These are phyloP conservation scores for Tetrastigma voinierianum DNA, from an alignment of 164 flowering plant genomes.

Conservation along the genomic window DNA sequence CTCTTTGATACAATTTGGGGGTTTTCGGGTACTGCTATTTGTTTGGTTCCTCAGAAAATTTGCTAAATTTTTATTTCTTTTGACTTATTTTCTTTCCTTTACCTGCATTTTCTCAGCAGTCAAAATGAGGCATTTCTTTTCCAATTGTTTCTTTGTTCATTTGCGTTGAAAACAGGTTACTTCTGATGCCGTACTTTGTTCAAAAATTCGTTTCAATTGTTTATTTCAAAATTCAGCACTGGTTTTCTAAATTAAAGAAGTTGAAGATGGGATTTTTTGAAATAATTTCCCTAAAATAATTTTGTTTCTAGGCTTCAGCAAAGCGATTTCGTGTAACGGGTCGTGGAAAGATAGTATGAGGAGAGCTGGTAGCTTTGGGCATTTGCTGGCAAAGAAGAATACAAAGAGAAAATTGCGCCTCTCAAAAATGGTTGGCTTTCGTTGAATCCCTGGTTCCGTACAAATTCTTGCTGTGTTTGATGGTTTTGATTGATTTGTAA, in stretches of 20 bases:
- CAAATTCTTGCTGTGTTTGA: not conserved
- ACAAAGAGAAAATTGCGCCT: conserved; percentile 75
- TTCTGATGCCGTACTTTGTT: too few species aligned
- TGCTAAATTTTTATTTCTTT: not conserved
- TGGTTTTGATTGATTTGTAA: too few species aligned
- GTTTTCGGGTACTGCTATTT: not conserved
- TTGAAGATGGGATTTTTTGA: too few species aligned
- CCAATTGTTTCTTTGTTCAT: not conserved
- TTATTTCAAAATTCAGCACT: too few species aligned
- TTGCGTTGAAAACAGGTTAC: not conserved
- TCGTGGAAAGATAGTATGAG: conserved; percentile 89
- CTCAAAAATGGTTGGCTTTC: conserved; percentile 67
- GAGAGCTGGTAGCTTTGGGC: conserved; percentile 91
- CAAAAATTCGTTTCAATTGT: too few species aligned
- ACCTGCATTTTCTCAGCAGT: too few species aligned
- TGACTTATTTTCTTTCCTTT: too few species aligned
- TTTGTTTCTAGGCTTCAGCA: conserved; percentile 56
- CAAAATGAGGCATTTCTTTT: not conserved
- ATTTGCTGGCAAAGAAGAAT: conserved; percentile 86
- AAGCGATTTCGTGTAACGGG: conserved; percentile 95
- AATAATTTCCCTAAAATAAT: too few species aligned
- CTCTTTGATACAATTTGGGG: not conserved
- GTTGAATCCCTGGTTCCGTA: not conserved
- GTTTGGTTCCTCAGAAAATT: conserved; percentile 6
- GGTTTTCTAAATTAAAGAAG: too few species aligned